Conservation (phyloP, 306 rosid genomes). For the Vigna unguiculata region DNA sequence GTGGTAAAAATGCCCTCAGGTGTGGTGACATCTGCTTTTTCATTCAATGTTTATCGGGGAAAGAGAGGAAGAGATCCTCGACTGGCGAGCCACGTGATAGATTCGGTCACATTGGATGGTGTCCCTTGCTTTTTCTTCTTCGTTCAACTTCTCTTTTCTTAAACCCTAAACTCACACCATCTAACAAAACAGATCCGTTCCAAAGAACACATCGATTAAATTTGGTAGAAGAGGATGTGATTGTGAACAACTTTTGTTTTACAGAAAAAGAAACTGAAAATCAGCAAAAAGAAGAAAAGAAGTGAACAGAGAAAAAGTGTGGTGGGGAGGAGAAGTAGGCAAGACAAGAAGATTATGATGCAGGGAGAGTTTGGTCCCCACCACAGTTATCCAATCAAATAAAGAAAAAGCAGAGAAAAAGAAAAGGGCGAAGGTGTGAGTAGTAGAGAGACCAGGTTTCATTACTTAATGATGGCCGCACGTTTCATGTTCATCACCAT, state of each 20-base stretch:
- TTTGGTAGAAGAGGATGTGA: background rate
- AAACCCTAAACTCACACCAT: too few relatives aligned
- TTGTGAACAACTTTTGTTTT: background rate
- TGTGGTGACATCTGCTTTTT: conserved; percentile 61
- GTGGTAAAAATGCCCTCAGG: conserved; percentile 47
- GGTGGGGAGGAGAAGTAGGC: conserved; percentile 37
- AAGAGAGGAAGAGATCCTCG: conserved; percentile 50
- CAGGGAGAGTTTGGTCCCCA: conserved; percentile 42
- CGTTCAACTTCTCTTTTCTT: conserved; percentile 50
- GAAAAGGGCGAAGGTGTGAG: conserved; percentile 13
- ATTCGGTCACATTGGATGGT: conserved; percentile 62
- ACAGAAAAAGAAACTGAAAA: background rate
- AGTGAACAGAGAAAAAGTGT: background rate
- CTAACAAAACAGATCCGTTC: too few relatives aligned
- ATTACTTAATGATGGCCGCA: conserved; percentile 86
- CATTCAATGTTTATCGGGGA: conserved; percentile 54
- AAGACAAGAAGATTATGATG: conserved; percentile 53
- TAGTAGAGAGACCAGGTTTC: conserved; percentile 50
- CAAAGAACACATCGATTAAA: background rate
- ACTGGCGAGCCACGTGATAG: conserved; percentile 76
- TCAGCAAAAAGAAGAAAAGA: too few relatives aligned
- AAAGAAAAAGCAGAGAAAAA: conserved; percentile 10
- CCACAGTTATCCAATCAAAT: conserved; percentile 37
- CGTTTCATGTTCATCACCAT: conserved; percentile 57
- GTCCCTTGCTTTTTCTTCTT: conserved; percentile 68